Conservation (phyloP, 2,329 filamentous ascomycete genomes). For the Monosporascus sp. region DNA sequence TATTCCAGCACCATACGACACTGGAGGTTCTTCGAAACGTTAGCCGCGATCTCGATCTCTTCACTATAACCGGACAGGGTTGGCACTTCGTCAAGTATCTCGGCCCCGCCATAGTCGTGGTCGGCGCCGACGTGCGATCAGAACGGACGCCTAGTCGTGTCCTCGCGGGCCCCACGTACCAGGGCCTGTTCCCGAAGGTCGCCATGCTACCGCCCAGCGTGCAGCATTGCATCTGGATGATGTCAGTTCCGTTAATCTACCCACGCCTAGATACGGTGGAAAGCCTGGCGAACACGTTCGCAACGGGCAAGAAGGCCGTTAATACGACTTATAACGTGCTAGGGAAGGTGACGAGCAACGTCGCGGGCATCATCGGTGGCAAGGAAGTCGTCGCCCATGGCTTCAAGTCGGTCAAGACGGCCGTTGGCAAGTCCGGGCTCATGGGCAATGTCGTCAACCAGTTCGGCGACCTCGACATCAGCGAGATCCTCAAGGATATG, state of each 20-base stretch:
- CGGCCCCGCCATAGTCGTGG: constrained; percentile 82
- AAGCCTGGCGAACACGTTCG: constrained; percentile 83
- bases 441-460: constrained; percentile 96
- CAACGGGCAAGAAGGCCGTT: constrained; percentile 92
- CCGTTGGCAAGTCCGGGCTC: constrained; percentile 87
- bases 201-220: constrained; percentile 86
- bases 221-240: constrained; percentile 95
- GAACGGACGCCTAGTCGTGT: constrained; percentile 88
- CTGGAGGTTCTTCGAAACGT: constrained; percentile 88
- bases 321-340: constrained; percentile 95
- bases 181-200: constrained; percentile 94
- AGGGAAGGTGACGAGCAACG: constrained; percentile 89
- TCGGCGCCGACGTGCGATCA: constrained; percentile 87
- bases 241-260: constrained; percentile 87
- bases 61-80: constrained; percentile 93
- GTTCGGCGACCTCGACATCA: constrained; percentile 91
- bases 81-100: constrained; percentile 99
- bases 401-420: constrained; percentile 93
- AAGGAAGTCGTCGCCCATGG: constrained; percentile 90
- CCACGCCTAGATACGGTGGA: constrained; percentile 89
- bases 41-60: constrained; percentile 82
- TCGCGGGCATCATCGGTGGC: constrained; percentile 91
- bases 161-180: constrained; percentile 93
- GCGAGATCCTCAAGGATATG: constrained; percentile 91
- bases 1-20: constrained; percentile 98